Conservation (phyloP, 129 eudicot genomes). For the Helianthus annuus region HanXRQr2.0-SUNRISE NC_035447.2:147898693-147899192, state of each 20-base stretch:
- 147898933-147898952: background rate
- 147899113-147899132: slow-evolving; percentile 32
- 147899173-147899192: slow-evolving; percentile 34
- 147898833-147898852: background rate
- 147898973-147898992: background rate
- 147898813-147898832: background rate
- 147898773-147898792: background rate
- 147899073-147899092: slow-evolving; percentile 27
- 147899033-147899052: background rate
- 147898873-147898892: background rate
- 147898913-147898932: background rate
- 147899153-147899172: slow-evolving; percentile 32
- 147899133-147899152: slow-evolving; percentile 34
- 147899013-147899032: background rate
- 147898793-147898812: background rate
- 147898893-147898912: background rate
- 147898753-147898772: no score
- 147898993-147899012: background rate
- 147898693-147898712: slow-evolving; percentile 5
- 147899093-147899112: slow-evolving; percentile 25
- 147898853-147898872: background rate
- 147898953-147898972: background rate
- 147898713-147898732: slow-evolving; percentile 14
- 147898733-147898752: no score
- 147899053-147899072: slow-evolving; percentile 19